Evolutionary conservation across 306 rosid species (phyloP).

Genomic region (Luffa aegyptiaca): DNA sequence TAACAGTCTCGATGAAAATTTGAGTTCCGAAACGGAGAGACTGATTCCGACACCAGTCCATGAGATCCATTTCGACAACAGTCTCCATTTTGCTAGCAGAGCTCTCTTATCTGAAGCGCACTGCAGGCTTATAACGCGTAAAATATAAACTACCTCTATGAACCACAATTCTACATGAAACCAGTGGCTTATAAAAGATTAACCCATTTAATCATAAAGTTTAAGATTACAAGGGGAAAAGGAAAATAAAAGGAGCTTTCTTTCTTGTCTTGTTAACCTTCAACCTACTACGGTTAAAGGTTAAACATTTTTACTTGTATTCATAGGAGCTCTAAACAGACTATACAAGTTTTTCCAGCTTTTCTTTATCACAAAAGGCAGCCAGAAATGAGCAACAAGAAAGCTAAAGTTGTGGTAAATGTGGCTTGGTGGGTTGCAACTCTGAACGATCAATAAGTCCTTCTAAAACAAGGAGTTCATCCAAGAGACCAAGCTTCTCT

Average conservation of each 20-base stretch:
- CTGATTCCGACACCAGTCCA: constrained; percentile 55
- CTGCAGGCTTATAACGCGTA: not conserved
- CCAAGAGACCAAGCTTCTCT: constrained; percentile 69
- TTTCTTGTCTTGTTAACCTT: not conserved
- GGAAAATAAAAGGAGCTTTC: not conserved
- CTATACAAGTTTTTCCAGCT: not conserved
- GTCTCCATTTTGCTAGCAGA: not conserved
- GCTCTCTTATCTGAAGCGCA: not conserved
- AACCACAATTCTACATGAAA: not conserved
- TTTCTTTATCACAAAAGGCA: no score
- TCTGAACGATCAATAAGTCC: constrained; percentile 61
- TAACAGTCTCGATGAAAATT: constrained; percentile 64
- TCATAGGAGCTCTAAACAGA: not conserved
- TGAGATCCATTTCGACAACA: constrained; percentile 55
- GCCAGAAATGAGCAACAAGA: not conserved
- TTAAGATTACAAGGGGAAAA: not conserved
- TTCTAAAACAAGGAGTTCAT: constrained; percentile 82
- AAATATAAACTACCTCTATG: not conserved
- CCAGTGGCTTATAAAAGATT: not conserved
- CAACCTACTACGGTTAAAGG: not conserved
- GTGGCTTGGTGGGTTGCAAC: constrained; percentile 29
- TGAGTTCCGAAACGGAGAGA: constrained; percentile 66
- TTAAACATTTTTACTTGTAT: not conserved
- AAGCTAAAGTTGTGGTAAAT: not conserved
- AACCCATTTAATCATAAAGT: not conserved